phyloP scores from a whole-genome alignment of 345 rosid species.

The Citrus maxima region DNA sequence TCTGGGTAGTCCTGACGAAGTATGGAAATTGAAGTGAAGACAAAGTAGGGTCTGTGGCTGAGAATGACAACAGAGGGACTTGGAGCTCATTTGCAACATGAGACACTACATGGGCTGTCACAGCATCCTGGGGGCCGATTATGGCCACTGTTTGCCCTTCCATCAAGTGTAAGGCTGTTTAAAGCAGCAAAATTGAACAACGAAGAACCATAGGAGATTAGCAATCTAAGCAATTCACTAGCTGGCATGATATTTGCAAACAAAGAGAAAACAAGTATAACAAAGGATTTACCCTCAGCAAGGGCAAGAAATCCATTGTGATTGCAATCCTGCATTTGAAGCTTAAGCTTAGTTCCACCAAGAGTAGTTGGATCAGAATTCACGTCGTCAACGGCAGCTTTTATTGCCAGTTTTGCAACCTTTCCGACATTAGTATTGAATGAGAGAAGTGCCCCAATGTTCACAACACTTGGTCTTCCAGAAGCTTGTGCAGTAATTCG shows the following conservation, averaged over 20 bases:
- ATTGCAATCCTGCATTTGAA: constrained; percentile 56
- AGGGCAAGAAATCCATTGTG: constrained; percentile 58
- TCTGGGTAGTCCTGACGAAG: constrained; percentile 70
- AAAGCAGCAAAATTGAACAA: constrained; percentile 11
- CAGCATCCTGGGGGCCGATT: constrained; percentile 80
- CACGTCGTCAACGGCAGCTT: constrained; percentile 69
- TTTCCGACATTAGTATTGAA: constrained; percentile 50
- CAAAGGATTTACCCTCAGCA: constrained; percentile 29
- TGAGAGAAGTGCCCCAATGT: constrained; percentile 63
- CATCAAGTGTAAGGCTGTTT: constrained; percentile 70
- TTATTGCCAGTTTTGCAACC: constrained; percentile 64
- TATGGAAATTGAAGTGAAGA: constrained; percentile 72
- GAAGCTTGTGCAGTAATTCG: constrained; percentile 25
- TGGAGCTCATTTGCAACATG: constrained; percentile 56
- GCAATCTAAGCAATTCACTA: not conserved
- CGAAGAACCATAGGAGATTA: not conserved
- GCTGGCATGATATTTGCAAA: not conserved
- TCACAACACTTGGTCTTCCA: constrained; percentile 45
- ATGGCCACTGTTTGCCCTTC: constrained; percentile 72
- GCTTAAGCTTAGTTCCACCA: constrained; percentile 42
- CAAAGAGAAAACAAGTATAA: not conserved
- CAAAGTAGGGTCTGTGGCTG: constrained; percentile 83
- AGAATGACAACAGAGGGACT: constrained; percentile 67
- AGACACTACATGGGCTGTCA: constrained; percentile 68
- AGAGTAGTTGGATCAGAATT: constrained; percentile 64